Percentiles rank a stretch among this genome's conserved stretches.
phyloP scores from a whole-genome alignment of 306 rosid genomes.

The Fragaria iinumae region DNA sequence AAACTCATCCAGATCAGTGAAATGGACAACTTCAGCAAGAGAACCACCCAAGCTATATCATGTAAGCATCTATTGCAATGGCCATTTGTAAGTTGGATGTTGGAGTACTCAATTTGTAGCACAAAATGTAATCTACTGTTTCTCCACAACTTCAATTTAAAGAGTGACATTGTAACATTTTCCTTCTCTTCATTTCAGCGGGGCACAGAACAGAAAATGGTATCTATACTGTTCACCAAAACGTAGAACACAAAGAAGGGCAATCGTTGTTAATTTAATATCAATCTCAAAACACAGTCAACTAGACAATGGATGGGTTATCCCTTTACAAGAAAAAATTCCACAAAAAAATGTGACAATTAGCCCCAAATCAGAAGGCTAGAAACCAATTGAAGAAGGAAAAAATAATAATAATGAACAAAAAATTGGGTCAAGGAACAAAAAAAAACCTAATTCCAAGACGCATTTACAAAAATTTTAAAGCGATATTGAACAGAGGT shows the following conservation, averaged over 20 bases:
- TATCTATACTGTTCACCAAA: background rate
- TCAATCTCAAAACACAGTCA: slow-evolving; percentile 59
- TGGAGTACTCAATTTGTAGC: background rate
- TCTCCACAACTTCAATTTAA: background rate
- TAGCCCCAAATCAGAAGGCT: slow-evolving; percentile 65
- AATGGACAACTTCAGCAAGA: too few species aligned
- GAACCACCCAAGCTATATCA: too few species aligned
- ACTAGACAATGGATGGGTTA: slow-evolving; percentile 56
- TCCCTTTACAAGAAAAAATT: slow-evolving; percentile 80
- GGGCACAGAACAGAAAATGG: background rate
- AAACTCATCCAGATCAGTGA: too few species aligned
- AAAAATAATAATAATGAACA: slow-evolving; percentile 40
- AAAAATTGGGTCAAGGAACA: slow-evolving; percentile 73
- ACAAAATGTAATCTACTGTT: background rate
- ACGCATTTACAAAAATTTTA: slow-evolving; percentile 79
- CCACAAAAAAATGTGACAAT: slow-evolving; percentile 42
- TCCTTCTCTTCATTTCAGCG: background rate
- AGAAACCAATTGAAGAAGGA: slow-evolving; percentile 53
- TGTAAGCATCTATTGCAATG: background rate
- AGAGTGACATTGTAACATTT: background rate
- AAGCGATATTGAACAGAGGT: slow-evolving; percentile 68
- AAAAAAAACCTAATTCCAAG: slow-evolving; percentile 71
- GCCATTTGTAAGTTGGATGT: background rate
- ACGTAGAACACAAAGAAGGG: slow-evolving; percentile 14
- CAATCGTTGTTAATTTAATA: slow-evolving; percentile 35